Conservation (phyloP, 495 filamentous ascomycete genomes). For the Bombardia bombarda region DNA sequence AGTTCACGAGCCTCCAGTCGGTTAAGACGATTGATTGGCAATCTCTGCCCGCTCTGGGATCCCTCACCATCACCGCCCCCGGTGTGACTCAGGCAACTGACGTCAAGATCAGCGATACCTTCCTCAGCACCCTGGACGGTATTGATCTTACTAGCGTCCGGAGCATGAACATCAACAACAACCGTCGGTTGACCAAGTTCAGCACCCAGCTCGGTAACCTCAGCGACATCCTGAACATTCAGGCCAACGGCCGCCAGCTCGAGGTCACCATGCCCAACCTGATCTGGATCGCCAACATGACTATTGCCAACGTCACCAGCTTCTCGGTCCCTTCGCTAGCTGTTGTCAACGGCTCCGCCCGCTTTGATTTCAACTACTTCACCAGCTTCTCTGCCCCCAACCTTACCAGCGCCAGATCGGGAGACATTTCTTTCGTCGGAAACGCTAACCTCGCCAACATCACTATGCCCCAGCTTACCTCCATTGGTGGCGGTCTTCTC, state of each 20-base stretch:
- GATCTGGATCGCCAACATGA: constrained; percentile 70
- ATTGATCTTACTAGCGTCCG: constrained; percentile 61
- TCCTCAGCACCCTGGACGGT: constrained; percentile 63
- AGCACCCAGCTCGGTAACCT: constrained; percentile 66
- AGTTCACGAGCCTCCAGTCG: constrained; percentile 50
- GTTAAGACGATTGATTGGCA: constrained; percentile 62
- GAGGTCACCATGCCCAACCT: constrained; percentile 66
- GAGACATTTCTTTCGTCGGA: constrained; percentile 70
- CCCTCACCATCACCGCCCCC: constrained; percentile 53
- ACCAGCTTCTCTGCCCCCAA: constrained; percentile 61
- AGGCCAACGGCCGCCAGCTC: constrained; percentile 55
- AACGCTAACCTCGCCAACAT: constrained; percentile 73
- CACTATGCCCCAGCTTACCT: constrained; percentile 57
- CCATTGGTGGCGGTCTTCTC: constrained; percentile 67
- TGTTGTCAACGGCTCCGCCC: constrained; percentile 68
- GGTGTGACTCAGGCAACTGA: constrained; percentile 55
- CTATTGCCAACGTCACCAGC: constrained; percentile 72
- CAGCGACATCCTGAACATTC: constrained; percentile 53
- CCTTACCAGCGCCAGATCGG: constrained; percentile 59
- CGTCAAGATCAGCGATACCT: constrained; percentile 75
- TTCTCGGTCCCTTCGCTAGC: constrained; percentile 71
- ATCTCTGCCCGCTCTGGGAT: constrained; percentile 63
- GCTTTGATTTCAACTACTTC: constrained; percentile 78
- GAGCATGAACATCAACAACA: constrained; percentile 73
- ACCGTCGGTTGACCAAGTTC: constrained; percentile 59